phyloP scores from a whole-genome alignment of 139 green algal genomes.

The Cymbomonas tetramitiformis region DNA sequence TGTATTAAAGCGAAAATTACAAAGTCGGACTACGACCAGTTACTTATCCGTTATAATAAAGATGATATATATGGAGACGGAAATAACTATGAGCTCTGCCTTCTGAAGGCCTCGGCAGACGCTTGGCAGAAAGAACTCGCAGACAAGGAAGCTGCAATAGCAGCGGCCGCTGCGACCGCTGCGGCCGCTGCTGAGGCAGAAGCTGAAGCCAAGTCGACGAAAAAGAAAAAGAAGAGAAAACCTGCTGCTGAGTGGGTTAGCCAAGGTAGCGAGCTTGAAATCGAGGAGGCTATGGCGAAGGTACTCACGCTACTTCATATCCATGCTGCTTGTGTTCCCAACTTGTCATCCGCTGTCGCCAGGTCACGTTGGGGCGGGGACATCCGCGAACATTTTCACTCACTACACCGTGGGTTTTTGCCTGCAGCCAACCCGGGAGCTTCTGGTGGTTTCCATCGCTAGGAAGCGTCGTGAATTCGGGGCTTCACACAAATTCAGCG shows the following conservation, averaged over 20 bases:
- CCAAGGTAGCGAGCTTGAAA: conserved; percentile 32
- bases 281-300: too few species aligned
- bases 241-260: conserved; percentile 13
- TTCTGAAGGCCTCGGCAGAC: conserved; percentile 14
- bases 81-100: conserved; percentile 56
- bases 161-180: conserved; percentile 2
- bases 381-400: too few species aligned
- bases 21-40: conserved; percentile 40
- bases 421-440: too few species aligned
- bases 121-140: conserved; percentile 1
- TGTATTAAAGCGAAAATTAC: conserved; percentile 40
- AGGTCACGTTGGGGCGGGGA: too few species aligned
- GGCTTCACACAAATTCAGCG: conserved; percentile 30
- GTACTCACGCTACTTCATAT: too few species aligned
- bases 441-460: too few species aligned
- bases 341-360: too few species aligned
- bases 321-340: too few species aligned
- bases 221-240: conserved; percentile 28
- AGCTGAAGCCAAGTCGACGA: neutral
- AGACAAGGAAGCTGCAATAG: neutral
- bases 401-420: too few species aligned
- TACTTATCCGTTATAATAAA: conserved; percentile 45
- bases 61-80: conserved; percentile 64
- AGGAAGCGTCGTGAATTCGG: too few species aligned
- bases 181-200: neutral